Percentiles rank a stretch among this genome's conserved stretches.
Conservation (phyloP, 1,139 yeast genomes). For the Geotrichum klebahnii region DNA sequence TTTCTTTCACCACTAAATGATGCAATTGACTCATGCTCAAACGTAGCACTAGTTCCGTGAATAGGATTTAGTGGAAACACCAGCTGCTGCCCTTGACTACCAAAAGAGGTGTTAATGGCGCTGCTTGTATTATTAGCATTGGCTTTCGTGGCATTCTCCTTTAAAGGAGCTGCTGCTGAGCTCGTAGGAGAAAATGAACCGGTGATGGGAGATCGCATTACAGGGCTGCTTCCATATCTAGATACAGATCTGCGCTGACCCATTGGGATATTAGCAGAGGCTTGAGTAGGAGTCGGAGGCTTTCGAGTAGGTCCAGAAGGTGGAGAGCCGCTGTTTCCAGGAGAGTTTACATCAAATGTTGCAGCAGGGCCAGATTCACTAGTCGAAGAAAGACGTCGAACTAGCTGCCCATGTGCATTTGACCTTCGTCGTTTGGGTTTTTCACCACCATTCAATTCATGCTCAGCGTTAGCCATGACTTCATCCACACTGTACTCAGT, state of each 20-base stretch:
- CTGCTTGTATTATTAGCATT: slow-evolving; percentile 14
- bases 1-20: slow-evolving; percentile 17
- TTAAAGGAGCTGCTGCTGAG: slow-evolving; percentile 13
- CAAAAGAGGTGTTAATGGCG: slow-evolving; percentile 17
- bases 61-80: slow-evolving; percentile 21
- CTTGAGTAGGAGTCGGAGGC: slow-evolving; percentile 13
- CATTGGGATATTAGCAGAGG: background rate
- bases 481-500: slow-evolving; percentile 15
- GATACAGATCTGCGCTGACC: slow-evolving; percentile 5
- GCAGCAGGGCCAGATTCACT: slow-evolving; percentile 12
- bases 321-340: slow-evolving; percentile 12
- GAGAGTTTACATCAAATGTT: slow-evolving; percentile 1
- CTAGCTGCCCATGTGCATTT: slow-evolving; percentile 15
- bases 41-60: slow-evolving; percentile 5
- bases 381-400: slow-evolving; percentile 14
- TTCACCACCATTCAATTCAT: slow-evolving; percentile 1
- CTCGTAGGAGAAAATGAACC: slow-evolving; percentile 15
- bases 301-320: slow-evolving; percentile 9
- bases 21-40: slow-evolving; percentile 19
- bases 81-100: slow-evolving; percentile 22
- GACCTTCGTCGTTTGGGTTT: slow-evolving; percentile 19
- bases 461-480: slow-evolving; percentile 1
- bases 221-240: slow-evolving; percentile 2
- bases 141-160: slow-evolving; percentile 9
- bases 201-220: slow-evolving; percentile 12